These are phyloP conservation scores for Sporothrix schenckii DNA, from an alignment of 2,329 filamentous ascomycete species.

Conservation along the genomic window DNA sequence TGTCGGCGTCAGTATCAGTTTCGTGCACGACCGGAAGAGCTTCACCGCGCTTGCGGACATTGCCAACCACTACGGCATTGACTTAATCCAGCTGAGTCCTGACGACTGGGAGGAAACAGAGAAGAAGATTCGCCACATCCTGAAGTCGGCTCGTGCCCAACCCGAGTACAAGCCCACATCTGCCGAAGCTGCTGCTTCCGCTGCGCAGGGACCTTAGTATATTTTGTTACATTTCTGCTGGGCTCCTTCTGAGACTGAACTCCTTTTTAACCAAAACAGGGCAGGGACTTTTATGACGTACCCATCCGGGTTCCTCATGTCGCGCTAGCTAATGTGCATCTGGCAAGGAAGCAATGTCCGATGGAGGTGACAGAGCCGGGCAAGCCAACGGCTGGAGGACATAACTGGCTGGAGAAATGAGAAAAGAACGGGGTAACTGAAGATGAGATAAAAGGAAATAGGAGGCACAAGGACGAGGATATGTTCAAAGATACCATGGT, in stretches of 20 bases:
- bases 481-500: slow-evolving; percentile 26
- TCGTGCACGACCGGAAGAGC: slow-evolving; percentile 83
- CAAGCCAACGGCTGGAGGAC: neutral
- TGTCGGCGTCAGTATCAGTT: slow-evolving; percentile 93
- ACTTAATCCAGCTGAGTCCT: slow-evolving; percentile 78
- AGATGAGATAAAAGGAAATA: neutral
- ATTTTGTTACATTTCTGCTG: neutral
- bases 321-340: neutral
- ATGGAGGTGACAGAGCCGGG: neutral
- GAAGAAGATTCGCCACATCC: slow-evolving; percentile 75
- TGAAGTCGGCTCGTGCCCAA: slow-evolving; percentile 69
- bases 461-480: neutral
- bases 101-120: slow-evolving; percentile 92
- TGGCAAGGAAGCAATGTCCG: neutral
- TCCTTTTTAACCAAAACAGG: neutral
- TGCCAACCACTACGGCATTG: slow-evolving; percentile 75
- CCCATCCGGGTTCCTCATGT: neutral
- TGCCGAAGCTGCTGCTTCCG: slow-evolving; percentile 2
- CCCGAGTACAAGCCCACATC: slow-evolving; percentile 45
- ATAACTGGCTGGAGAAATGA: neutral
- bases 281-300: slow-evolving; percentile 6
- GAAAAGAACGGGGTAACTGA: neutral
- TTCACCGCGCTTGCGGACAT: slow-evolving; percentile 81
- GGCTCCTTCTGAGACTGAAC: neutral
- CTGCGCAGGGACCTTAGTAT: slow-evolving; percentile 29